These are phyloP conservation scores for Tulasnella sp. DNA, from an alignment of 768 basidiomycete species.

Conservation along the genomic window DNA sequence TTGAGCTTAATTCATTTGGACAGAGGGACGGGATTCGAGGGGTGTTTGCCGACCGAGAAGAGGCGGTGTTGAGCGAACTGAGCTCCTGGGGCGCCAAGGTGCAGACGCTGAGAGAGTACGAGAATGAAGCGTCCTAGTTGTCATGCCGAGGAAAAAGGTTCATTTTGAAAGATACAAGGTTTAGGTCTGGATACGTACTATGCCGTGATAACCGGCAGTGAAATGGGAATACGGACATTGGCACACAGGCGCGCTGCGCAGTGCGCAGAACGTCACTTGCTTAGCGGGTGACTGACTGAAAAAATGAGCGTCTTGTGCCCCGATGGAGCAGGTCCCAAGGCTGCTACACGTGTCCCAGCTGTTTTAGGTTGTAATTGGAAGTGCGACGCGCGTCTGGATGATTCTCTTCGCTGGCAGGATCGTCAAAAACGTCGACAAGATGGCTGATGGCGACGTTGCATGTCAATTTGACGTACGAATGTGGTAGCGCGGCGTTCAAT, in stretches of 20 bases:
- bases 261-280: slow-evolving; percentile 12
- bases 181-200: slow-evolving; percentile 13
- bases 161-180: not conserved
- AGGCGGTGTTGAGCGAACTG: slow-evolving; percentile 25
- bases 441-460: not conserved
- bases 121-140: slow-evolving; percentile 1
- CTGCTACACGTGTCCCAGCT: slow-evolving; percentile 10
- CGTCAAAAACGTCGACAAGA: not conserved
- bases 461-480: not conserved
- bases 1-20: not conserved
- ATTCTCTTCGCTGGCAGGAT: slow-evolving; percentile 16
- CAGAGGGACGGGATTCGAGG: slow-evolving; percentile 28
- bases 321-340: not conserved
- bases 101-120: slow-evolving; percentile 25
- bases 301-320: not conserved
- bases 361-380: slow-evolving; percentile 16
- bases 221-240: not conserved
- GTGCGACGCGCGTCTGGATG: slow-evolving; percentile 13
- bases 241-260: not conserved
- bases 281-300: not conserved
- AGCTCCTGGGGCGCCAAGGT: slow-evolving; percentile 6
- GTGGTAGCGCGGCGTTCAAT: not conserved
- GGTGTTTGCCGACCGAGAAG: slow-evolving; percentile 19
- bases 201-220: slow-evolving; percentile 13
- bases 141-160: not conserved